phyloP scores from a whole-genome alignment of 1,284 basidiomycete genomes.

The Ustilago loliicola region DNA sequence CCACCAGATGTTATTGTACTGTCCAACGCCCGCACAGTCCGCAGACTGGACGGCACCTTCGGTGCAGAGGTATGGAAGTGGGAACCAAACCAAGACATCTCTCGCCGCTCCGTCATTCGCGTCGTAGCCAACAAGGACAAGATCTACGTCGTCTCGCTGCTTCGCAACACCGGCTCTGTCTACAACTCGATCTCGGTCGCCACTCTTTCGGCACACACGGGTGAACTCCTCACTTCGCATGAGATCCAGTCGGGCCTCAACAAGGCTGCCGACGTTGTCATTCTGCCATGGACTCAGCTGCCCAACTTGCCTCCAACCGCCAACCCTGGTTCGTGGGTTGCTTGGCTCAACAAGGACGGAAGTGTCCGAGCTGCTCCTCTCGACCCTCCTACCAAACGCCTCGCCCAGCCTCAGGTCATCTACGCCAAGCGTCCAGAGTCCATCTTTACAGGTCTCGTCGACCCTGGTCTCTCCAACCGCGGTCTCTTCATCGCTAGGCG shows the following conservation, averaged over 20 bases:
- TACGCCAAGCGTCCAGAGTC: conserved; percentile 46
- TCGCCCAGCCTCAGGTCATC: conserved; percentile 52
- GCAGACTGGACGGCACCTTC: conserved; percentile 37
- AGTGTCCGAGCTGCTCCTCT: conserved; percentile 53
- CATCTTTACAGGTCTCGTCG: conserved; percentile 46
- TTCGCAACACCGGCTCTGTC: conserved; percentile 37
- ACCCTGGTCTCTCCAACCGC: conserved; percentile 60
- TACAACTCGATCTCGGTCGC: conserved; percentile 47
- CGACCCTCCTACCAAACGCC: conserved; percentile 44
- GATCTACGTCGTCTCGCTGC: conserved; percentile 53
- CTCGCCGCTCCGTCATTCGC: conserved; percentile 37
- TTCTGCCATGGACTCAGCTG: conserved; percentile 50
- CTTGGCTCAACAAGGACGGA: conserved; percentile 63
- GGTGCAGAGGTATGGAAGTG: conserved; percentile 37
- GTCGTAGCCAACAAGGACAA: conserved; percentile 45
- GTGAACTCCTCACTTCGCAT: conserved; percentile 48
- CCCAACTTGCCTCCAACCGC: conserved; percentile 46
- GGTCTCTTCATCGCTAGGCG: conserved; percentile 60
- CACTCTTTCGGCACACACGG: conserved; percentile 46
- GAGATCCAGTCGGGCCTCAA: conserved; percentile 45
- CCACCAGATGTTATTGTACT: conserved; percentile 51
- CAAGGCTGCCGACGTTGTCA: conserved; percentile 40
- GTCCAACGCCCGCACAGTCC: conserved; percentile 53
- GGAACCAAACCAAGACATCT: conserved; percentile 41
- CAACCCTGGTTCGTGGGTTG: conserved; percentile 60